Evolutionary conservation across 257 asterid genomes (phyloP).

Genomic region (Nicotiana obtusifolia): DNA sequence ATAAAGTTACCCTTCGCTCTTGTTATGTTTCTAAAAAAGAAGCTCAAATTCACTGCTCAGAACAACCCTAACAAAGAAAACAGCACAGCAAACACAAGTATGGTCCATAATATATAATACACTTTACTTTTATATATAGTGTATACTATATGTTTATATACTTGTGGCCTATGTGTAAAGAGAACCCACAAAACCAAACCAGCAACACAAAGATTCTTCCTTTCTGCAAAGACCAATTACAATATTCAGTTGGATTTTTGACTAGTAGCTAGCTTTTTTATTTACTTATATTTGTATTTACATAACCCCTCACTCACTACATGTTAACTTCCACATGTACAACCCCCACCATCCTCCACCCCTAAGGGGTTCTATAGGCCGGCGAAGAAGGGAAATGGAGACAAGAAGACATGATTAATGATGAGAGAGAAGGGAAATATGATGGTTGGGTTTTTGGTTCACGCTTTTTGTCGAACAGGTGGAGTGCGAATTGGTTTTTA

Average conservation of each 20-base stretch:
- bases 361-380: conserved; percentile 18
- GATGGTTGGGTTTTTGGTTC: conserved; percentile 12
- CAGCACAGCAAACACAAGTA: conserved; percentile 10
- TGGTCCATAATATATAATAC: conserved; percentile 21
- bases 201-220: conserved; percentile 32
- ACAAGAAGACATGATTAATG: conserved; percentile 52
- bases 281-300: neutral
- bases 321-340: neutral
- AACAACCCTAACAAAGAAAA: conserved; percentile 1
- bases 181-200: conserved; percentile 21
- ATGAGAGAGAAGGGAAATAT: conserved; percentile 22
- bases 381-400: conserved; percentile 31
- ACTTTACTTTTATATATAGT: neutral
- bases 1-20: neutral
- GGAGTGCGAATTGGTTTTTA: conserved; percentile 18
- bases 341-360: neutral
- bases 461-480: conserved; percentile 56
- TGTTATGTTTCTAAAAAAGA: neutral
- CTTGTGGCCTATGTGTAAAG: conserved; percentile 16
- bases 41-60: neutral
- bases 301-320: neutral
- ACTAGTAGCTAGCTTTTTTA: neutral
- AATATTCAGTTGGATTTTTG: conserved; percentile 19
- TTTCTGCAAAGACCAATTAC: conserved; percentile 8
- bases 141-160: neutral